Evolutionary conservation across 1,284 basidiomycete species (phyloP).

Genomic region (Puccinia triticina): DNA sequence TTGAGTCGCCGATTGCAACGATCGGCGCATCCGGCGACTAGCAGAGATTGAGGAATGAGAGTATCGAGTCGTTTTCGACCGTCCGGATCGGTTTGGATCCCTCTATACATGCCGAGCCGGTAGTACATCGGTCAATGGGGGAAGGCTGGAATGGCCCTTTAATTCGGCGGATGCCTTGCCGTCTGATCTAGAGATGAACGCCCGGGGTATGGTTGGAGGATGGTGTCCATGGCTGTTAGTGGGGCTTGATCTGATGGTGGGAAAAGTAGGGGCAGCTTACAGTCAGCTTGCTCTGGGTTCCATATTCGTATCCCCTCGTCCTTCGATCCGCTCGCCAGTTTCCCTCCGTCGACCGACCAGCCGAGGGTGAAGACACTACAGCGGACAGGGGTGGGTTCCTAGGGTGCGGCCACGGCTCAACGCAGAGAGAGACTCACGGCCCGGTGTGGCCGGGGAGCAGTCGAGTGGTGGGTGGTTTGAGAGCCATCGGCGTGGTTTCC

Average conservation of each 20-base stretch:
- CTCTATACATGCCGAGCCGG: not conserved
- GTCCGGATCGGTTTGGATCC: slow-evolving; percentile 43
- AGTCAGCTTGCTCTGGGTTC: slow-evolving; percentile 43
- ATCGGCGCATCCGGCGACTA: slow-evolving; percentile 31
- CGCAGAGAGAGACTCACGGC: slow-evolving; percentile 15
- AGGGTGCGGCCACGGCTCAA: too few species aligned
- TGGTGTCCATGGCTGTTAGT: not conserved
- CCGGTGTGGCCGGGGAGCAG: slow-evolving; percentile 38
- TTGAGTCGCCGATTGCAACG: slow-evolving; percentile 39
- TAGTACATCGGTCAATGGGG: not conserved
- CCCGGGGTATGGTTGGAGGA: not conserved
- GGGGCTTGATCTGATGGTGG: not conserved
- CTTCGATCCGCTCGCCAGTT: slow-evolving; percentile 40
- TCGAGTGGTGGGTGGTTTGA: slow-evolving; percentile 39
- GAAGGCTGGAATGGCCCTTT: slow-evolving; percentile 55
- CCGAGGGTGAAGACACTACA: slow-evolving; percentile 41
- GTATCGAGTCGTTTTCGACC: slow-evolving; percentile 36
- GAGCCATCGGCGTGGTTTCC: slow-evolving; percentile 4
- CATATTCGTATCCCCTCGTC: slow-evolving; percentile 44
- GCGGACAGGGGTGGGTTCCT: too few species aligned
- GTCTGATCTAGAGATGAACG: slow-evolving; percentile 51
- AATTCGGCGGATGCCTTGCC: slow-evolving; percentile 57
- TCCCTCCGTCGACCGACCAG: slow-evolving; percentile 44
- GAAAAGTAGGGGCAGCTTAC: not conserved
- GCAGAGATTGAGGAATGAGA: slow-evolving; percentile 40